Evolutionary conservation across 371 early-diverging fungal genomes (phyloP).

Genomic region (Lichtheimia ornata): DNA sequence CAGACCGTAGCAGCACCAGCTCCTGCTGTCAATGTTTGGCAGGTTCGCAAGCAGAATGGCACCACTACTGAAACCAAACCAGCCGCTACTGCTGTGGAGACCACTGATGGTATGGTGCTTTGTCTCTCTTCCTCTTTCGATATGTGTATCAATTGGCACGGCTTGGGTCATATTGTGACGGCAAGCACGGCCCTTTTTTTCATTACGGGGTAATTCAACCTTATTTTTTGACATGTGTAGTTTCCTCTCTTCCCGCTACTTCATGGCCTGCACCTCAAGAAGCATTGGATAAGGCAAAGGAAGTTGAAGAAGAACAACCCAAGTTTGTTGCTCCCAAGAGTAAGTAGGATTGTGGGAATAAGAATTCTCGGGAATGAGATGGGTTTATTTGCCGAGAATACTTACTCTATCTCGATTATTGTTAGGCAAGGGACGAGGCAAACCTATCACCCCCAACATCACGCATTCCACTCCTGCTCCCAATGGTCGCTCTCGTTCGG

Average conservation of each 20-base stretch:
- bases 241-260: slow-evolving; percentile 6
- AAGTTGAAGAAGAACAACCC: slow-evolving; percentile 40
- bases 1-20: slow-evolving; percentile 47
- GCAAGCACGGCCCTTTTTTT: no score
- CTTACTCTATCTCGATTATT: slow-evolving; percentile 1
- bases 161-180: no score
- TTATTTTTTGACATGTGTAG: not conserved
- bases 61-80: slow-evolving; percentile 10
- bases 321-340: slow-evolving; percentile 40
- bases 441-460: slow-evolving; percentile 62
- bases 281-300: slow-evolving; percentile 25
- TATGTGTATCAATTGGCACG: no score
- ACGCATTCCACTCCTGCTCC: slow-evolving; percentile 58
- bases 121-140: no score
- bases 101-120: not conserved
- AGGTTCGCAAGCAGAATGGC: slow-evolving; percentile 33
- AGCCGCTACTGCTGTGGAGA: slow-evolving; percentile 1
- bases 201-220: not conserved
- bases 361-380: not conserved
- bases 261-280: slow-evolving; percentile 55
- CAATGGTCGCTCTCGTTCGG: slow-evolving; percentile 22
- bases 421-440: slow-evolving; percentile 58
- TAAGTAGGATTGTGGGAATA: slow-evolving; percentile 13
- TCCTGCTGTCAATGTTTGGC: slow-evolving; percentile 62
- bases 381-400: not conserved